Evolutionary conservation across 176 grass and related monocot species (phyloP), one percentile per base, ranked within the genome.

Genomic region (Carex scoparia): DNA sequence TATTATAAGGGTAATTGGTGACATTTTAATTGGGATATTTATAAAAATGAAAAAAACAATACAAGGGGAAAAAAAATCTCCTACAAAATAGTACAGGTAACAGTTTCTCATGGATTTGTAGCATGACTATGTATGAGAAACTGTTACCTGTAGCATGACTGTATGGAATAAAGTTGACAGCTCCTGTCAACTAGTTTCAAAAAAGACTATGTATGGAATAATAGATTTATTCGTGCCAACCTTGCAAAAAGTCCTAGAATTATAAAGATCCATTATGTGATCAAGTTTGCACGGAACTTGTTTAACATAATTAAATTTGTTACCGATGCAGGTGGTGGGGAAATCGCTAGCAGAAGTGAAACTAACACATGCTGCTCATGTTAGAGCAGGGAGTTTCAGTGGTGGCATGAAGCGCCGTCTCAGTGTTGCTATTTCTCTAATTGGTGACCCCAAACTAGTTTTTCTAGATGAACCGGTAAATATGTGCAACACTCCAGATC

Each of bases 391-490:
- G 14, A 98, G 93, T 51, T 98, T 90, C 13, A 98, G 96, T 87
- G 93, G 96, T 88, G 96, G 96, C 84, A 98, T 98, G 96, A 98
- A 95, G 44, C 93, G 93, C 31, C 85, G 93, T 42, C 79, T 95
- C 38, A 98, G 96, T 92, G 96, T 98, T 81, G 96, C 96, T 13
- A 94, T 98, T 68, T 88, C 96, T 79, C 89, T 95, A 62, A 94
- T 95, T 63, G 93, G 96, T 57, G 96, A 95, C 80, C 96, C 96
- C 63, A 98, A 94, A 81, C 33, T 98, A 81, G 91, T 98, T 19
- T 98, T 98, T 83, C 90, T 98, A 54, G 96, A 98, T 74, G 96
- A 98, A 87, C 96, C 96, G 18, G 96, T 98, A 94, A 55, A 56
- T 58, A 46, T 18, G 12, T 19, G 75, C 62, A 7, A 83, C 65